These are phyloP conservation scores for Colletotrichum phormii DNA, from an alignment of 2,329 filamentous ascomycete genomes.

Conservation along the genomic window DNA sequence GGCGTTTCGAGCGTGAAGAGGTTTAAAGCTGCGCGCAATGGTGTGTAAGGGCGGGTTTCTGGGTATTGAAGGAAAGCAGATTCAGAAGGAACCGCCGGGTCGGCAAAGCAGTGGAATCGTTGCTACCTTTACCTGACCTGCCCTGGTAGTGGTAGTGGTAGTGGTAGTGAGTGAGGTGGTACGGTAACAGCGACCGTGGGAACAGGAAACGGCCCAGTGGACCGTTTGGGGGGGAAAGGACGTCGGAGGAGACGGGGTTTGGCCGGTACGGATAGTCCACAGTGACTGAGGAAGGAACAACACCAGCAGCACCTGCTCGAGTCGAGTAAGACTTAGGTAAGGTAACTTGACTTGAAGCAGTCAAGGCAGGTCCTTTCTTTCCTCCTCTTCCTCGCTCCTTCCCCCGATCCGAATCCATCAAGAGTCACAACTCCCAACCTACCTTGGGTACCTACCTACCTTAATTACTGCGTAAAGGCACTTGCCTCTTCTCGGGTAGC, in stretches of 20 bases:
- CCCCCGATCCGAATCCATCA: background rate
- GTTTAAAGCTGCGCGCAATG: background rate
- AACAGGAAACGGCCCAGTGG: conserved; percentile 18
- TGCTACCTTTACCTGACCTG: background rate
- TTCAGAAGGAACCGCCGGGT: background rate
- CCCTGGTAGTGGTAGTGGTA: too few species aligned
- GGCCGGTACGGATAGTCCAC: conserved; percentile 1
- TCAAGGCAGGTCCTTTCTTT: background rate
- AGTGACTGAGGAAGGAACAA: background rate
- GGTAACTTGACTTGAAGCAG: background rate
- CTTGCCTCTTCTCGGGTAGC: background rate
- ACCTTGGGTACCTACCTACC: background rate
- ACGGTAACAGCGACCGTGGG: background rate
- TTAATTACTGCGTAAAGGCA: background rate
- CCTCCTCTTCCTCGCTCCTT: background rate
- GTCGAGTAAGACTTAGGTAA: background rate
- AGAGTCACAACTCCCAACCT: background rate
- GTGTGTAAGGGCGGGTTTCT: background rate
- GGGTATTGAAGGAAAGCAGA: conserved; percentile 1
- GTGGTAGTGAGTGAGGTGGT: too few species aligned
- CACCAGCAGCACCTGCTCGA: background rate
- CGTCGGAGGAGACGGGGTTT: conserved; percentile 1
- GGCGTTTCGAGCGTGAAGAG: conserved; percentile 11
- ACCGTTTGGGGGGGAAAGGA: conserved; percentile 12
- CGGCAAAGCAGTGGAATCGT: conserved; percentile 21